Conservation (phyloP, 495 filamentous ascomycete species). For the Trichoderma orchidacearum region DNA sequence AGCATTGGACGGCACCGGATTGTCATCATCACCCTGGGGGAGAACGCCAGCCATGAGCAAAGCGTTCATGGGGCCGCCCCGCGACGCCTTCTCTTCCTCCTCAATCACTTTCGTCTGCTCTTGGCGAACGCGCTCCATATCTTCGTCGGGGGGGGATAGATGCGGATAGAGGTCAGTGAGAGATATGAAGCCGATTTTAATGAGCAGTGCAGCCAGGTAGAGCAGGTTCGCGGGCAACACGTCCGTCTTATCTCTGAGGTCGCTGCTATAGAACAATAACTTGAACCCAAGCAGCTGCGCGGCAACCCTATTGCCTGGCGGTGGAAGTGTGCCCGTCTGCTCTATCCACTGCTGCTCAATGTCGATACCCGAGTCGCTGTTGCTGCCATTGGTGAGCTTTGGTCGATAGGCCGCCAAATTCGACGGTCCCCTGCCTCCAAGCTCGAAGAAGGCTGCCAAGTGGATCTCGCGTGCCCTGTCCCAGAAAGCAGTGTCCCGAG, state of each 20-base stretch:
- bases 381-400: slow-evolving; percentile 8
- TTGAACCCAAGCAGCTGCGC: slow-evolving; percentile 97
- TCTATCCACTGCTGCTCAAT: slow-evolving; percentile 58
- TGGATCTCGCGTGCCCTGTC: slow-evolving; percentile 58
- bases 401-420: slow-evolving; percentile 13
- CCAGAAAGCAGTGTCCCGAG: slow-evolving; percentile 73
- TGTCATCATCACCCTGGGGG: slow-evolving; percentile 41
- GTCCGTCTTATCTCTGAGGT: slow-evolving; percentile 51
- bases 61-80: slow-evolving; percentile 63
- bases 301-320: slow-evolving; percentile 75
- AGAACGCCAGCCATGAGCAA: slow-evolving; percentile 79
- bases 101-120: slow-evolving; percentile 63
- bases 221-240: slow-evolving; percentile 79
- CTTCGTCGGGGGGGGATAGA: slow-evolving; percentile 71
- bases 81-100: slow-evolving; percentile 54
- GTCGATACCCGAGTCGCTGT: slow-evolving; percentile 27
- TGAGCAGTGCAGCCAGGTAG: slow-evolving; percentile 77
- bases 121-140: slow-evolving; percentile 57
- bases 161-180: slow-evolving; percentile 85
- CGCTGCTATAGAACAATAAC: slow-evolving; percentile 77
- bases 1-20: slow-evolving; percentile 24
- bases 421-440: slow-evolving; percentile 46
- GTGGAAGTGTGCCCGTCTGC: slow-evolving; percentile 65
- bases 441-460: slow-evolving; percentile 76
- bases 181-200: slow-evolving; percentile 97